Percentiles rank a stretch among this genome's conserved stretches.
These are phyloP conservation scores for Ocimum tenuiflorum DNA, from an alignment of 257 asterid species.

Conservation along the genomic window DNA sequence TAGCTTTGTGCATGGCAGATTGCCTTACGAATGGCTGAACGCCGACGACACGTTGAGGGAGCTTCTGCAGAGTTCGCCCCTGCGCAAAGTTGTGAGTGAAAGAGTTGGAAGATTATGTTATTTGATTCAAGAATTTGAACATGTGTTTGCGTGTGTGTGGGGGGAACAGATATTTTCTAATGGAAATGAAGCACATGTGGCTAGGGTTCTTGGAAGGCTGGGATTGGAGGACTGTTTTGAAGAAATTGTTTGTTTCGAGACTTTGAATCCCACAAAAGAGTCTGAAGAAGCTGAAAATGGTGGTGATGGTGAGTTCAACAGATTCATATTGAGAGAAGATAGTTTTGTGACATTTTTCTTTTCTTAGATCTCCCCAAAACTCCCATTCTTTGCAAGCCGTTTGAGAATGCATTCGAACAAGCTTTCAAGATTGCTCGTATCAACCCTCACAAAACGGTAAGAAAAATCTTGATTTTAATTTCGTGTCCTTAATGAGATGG, in stretches of 20 bases:
- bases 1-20: slow-evolving; percentile 82
- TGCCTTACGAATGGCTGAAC: slow-evolving; percentile 76
- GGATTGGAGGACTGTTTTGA: slow-evolving; percentile 86
- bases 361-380: slow-evolving; percentile 35
- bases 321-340: not conserved
- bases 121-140: not conserved
- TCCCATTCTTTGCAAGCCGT: slow-evolving; percentile 71
- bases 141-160: too few species aligned
- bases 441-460: slow-evolving; percentile 72
- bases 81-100: slow-evolving; percentile 72
- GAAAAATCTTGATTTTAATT: not conserved
- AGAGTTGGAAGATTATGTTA: not conserved
- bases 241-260: slow-evolving; percentile 67
- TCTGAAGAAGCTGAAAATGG: slow-evolving; percentile 18
- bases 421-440: slow-evolving; percentile 56
- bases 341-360: too few species aligned
- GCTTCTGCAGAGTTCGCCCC: slow-evolving; percentile 59
- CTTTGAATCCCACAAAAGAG: slow-evolving; percentile 50
- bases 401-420: slow-evolving; percentile 51
- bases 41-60: slow-evolving; percentile 51
- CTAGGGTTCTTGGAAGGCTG: slow-evolving; percentile 56
- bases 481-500: too few species aligned
- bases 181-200: slow-evolving; percentile 90
- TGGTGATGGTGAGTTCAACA: slow-evolving; percentile 37
- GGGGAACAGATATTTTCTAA: slow-evolving; percentile 76